phyloP scores from a whole-genome alignment of 768 basidiomycete species.

The Dacryopinax spathularia region DNA sequence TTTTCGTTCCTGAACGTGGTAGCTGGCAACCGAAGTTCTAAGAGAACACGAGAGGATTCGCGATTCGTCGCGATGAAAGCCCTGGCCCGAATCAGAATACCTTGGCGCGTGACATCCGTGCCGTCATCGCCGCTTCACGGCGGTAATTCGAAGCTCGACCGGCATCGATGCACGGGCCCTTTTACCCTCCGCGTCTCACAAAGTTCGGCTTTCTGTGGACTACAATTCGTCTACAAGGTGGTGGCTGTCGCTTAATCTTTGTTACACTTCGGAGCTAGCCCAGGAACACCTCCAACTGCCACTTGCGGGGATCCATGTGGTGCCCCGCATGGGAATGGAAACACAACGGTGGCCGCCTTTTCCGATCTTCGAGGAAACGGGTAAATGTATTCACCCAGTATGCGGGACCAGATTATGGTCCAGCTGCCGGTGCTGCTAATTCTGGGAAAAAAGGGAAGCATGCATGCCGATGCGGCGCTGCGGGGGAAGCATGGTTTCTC shows the following conservation, averaged over 20 bases:
- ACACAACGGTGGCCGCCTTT: too few species aligned
- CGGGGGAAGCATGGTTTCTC: not conserved
- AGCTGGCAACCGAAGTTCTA: too few species aligned
- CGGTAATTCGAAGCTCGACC: not conserved
- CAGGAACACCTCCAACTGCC: not conserved
- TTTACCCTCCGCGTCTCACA: not conserved
- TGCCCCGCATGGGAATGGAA: not conserved
- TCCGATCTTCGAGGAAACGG: too few species aligned
- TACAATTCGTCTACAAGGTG: not conserved
- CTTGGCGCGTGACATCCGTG: not conserved
- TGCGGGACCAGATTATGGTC: not conserved
- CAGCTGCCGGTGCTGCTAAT: not conserved
- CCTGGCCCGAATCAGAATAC: not conserved
- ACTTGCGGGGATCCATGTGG: not conserved
- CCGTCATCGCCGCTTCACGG: not conserved
- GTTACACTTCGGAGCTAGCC: not conserved
- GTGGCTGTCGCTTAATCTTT: not conserved
- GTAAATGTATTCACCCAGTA: not conserved
- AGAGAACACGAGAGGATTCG: too few species aligned
- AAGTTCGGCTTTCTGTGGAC: not conserved
- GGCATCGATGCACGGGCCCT: not conserved
- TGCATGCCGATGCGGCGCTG: too few species aligned
- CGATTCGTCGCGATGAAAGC: too few species aligned
- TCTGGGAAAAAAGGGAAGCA: not conserved
- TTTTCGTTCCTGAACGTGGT: too few species aligned